Evolutionary conservation across 345 rosid genomes (phyloP).

Genomic region (Brassica carinata): DNA sequence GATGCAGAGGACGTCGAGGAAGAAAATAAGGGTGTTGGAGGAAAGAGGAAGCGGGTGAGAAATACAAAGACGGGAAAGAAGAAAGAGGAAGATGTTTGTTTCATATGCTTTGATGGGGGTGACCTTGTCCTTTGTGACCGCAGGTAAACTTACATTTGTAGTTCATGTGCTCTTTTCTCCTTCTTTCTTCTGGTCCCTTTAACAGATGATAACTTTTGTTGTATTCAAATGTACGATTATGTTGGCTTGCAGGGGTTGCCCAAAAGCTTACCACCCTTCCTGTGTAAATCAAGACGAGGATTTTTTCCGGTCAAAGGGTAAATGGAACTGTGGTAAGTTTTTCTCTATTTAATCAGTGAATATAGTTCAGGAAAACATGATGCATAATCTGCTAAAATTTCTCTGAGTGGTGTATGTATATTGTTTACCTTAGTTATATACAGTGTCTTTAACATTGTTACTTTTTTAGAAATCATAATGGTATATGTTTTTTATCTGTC

Average conservation of each 20-base stretch:
- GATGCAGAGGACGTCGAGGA: conserved; percentile 60
- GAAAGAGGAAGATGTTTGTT: conserved; percentile 96
- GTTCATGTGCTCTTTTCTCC: conserved; percentile 9
- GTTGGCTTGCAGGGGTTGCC: conserved; percentile 76
- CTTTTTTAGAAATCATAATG: conserved; percentile 15
- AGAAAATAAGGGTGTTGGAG: conserved; percentile 48
- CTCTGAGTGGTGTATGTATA: conserved; percentile 9
- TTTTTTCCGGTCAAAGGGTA: conserved; percentile 80
- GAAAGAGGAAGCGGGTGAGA: conserved; percentile 80
- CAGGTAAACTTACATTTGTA: conserved; percentile 55
- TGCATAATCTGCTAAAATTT: conserved; percentile 14
- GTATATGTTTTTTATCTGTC: conserved; percentile 11
- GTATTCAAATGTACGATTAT: conserved; percentile 6
- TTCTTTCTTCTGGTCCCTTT: conserved; percentile 8
- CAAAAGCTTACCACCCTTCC: conserved; percentile 94
- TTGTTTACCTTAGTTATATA: neutral
- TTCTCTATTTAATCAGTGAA: conserved; percentile 25
- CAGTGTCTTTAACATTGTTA: conserved; percentile 10
- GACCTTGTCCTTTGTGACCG: conserved; percentile 95
- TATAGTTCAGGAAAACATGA: conserved; percentile 2
- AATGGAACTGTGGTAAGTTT: conserved; percentile 96
- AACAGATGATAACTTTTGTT: conserved; percentile 5
- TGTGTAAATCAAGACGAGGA: conserved; percentile 93
- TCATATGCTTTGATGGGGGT: conserved; percentile 97
- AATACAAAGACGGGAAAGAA: conserved; percentile 55